These are phyloP conservation scores for Begonia loranthoides DNA, from an alignment of 306 rosid species.

Conservation along the genomic window DNA sequence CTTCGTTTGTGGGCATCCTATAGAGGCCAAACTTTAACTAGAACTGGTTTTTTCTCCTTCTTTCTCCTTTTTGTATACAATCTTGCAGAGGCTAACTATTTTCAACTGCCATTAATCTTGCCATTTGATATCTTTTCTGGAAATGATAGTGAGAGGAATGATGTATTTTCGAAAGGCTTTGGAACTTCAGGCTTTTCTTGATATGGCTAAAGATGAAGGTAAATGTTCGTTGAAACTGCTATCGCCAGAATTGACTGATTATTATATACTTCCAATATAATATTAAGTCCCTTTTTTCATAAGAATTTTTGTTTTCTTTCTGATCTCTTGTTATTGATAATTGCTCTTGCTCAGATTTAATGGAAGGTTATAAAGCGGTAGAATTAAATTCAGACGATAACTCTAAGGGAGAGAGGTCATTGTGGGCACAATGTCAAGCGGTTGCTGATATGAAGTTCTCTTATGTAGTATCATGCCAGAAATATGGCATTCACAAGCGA, in stretches of 20 bases:
- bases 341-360: constrained; percentile 48
- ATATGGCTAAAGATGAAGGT: constrained; percentile 94
- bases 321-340: constrained; percentile 6
- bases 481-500: constrained; percentile 84
- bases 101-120: neutral
- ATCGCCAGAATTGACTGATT: neutral
- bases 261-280: neutral
- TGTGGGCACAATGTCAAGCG: constrained; percentile 91
- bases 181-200: constrained; percentile 97
- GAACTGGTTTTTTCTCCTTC: constrained; percentile 43
- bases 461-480: constrained; percentile 94
- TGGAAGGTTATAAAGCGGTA: constrained; percentile 92
- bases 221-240: constrained; percentile 1
- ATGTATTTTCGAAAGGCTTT: constrained; percentile 94
- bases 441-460: constrained; percentile 95
- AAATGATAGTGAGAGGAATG: constrained; percentile 77
- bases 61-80: neutral
- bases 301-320: neutral
- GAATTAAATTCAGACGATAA: constrained; percentile 70
- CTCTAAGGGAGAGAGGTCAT: constrained; percentile 66
- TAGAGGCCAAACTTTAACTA: constrained; percentile 92
- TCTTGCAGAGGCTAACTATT: too few relatives aligned
- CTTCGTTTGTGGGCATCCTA: constrained; percentile 97
- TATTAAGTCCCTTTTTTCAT: neutral
- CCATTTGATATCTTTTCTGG: constrained; percentile 14